phyloP scores from a whole-genome alignment of 1,284 basidiomycete genomes.

The Ceratobasidium sp. region DNA sequence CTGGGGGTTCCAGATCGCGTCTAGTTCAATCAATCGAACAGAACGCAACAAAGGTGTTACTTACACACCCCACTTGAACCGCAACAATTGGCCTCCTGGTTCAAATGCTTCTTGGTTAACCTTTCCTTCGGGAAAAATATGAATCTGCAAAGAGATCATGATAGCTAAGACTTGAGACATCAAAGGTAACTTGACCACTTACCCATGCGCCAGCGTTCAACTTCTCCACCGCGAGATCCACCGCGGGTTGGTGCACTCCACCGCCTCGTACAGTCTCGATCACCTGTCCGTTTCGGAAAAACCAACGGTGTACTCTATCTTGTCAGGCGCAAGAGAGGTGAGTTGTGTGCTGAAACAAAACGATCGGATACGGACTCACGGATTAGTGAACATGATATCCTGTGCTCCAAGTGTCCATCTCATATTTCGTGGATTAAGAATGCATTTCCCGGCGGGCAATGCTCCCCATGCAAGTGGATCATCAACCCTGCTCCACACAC shows the following conservation, averaged over 20 bases:
- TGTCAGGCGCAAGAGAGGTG: slow-evolving; percentile 52
- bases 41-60: slow-evolving; percentile 58
- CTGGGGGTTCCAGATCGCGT: slow-evolving; percentile 53
- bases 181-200: slow-evolving; percentile 51
- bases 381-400: slow-evolving; percentile 96
- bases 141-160: slow-evolving; percentile 69
- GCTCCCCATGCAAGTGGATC: slow-evolving; percentile 87
- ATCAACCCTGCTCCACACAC: slow-evolving; percentile 67
- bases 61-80: slow-evolving; percentile 98
- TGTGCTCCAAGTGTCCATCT: slow-evolving; percentile 92
- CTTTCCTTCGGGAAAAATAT: slow-evolving; percentile 94
- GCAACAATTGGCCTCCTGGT: slow-evolving; percentile 68
- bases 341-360: background rate
- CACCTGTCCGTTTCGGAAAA: slow-evolving; percentile 93
- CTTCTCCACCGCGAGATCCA: slow-evolving; percentile 84
- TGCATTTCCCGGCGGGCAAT: slow-evolving; percentile 74
- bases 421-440: slow-evolving; percentile 68
- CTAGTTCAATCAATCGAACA: slow-evolving; percentile 47
- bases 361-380: slow-evolving; percentile 64
- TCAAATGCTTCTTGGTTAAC: slow-evolving; percentile 82
- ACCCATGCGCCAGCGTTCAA: slow-evolving; percentile 90
- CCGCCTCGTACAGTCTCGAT: slow-evolving; percentile 91
- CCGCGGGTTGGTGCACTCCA: slow-evolving; percentile 90
- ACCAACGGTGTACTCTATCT: slow-evolving; percentile 78
- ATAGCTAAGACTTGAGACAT: slow-evolving; percentile 42